phyloP scores from a whole-genome alignment of 148 eudicot genomes.

The Fallopia convolvulus region DNA sequence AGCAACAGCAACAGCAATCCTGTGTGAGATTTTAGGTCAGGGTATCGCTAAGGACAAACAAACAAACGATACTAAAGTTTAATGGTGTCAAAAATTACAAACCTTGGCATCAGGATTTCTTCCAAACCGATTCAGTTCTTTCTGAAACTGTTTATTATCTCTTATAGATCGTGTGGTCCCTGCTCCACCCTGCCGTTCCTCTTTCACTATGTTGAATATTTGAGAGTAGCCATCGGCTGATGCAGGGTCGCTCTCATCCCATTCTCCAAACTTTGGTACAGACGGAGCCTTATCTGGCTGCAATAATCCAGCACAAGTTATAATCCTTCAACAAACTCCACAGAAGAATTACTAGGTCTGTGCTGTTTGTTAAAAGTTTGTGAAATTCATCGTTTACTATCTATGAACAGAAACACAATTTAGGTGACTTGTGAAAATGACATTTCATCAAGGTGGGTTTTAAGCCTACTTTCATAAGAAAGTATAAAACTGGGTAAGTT shows the following conservation, averaged over 20 bases:
- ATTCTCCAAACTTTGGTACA: constrained; percentile 5
- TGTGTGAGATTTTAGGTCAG: neutral
- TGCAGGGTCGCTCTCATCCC: constrained; percentile 11
- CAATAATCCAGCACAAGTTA: neutral
- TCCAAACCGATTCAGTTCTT: neutral
- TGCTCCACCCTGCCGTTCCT: constrained; percentile 1
- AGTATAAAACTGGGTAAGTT: neutral
- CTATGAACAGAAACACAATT: neutral
- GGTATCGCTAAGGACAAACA: neutral
- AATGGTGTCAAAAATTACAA: neutral
- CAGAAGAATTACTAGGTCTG: neutral
- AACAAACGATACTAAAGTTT: neutral
- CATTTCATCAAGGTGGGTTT: neutral
- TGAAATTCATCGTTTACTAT: neutral
- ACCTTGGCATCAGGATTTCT: neutral
- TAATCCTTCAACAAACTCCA: neutral
- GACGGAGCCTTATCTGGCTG: neutral
- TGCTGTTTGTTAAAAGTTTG: neutral
- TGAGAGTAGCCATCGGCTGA: constrained; percentile 1
- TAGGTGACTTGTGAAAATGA: neutral
- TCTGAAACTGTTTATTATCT: neutral
- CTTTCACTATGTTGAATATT: neutral
- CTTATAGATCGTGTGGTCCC: neutral
- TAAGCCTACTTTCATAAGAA: neutral
- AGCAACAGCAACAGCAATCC: neutral